Evolutionary conservation across 441 rosid genomes (phyloP).

Genomic region (Omphalea diandra): DNA sequence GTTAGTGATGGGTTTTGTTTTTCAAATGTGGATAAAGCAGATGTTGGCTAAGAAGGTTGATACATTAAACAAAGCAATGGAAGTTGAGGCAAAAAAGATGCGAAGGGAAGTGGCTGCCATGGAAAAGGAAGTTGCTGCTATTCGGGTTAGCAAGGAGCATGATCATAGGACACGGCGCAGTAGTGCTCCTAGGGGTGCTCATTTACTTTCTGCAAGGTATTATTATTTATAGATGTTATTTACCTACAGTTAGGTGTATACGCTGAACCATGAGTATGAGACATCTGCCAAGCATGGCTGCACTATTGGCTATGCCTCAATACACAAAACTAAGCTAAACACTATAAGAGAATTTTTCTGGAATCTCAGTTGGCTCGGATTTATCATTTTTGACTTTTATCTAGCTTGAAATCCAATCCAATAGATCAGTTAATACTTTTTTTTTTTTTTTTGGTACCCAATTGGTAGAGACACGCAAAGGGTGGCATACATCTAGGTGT

Average conservation of each 20-base stretch:
- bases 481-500: too few species aligned
- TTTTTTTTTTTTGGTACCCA: neutral
- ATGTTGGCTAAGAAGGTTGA: constrained; percentile 63
- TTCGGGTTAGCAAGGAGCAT: constrained; percentile 40
- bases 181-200: constrained; percentile 28
- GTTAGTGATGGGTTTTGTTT: constrained; percentile 6
- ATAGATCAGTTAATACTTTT: too few species aligned
- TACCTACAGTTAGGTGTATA: too few species aligned
- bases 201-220: constrained; percentile 35
- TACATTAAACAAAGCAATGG: constrained; percentile 52
- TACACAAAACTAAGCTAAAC: neutral
- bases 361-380: neutral
- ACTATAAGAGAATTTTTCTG: neutral
- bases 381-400: neutral
- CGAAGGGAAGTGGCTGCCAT: constrained; percentile 50
- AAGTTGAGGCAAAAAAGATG: constrained; percentile 50
- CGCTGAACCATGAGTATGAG: too few species aligned
- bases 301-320: neutral
- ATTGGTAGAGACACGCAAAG: neutral
- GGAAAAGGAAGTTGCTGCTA: constrained; percentile 54
- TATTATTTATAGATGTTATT: too few species aligned
- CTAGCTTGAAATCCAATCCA: too few species aligned
- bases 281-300: too few species aligned
- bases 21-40: constrained; percentile 26
- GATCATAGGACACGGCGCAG: constrained; percentile 31